Base-by-base conservation (phyloP, 139 green algal genomes). In the Penium margaritaceum region DNA sequence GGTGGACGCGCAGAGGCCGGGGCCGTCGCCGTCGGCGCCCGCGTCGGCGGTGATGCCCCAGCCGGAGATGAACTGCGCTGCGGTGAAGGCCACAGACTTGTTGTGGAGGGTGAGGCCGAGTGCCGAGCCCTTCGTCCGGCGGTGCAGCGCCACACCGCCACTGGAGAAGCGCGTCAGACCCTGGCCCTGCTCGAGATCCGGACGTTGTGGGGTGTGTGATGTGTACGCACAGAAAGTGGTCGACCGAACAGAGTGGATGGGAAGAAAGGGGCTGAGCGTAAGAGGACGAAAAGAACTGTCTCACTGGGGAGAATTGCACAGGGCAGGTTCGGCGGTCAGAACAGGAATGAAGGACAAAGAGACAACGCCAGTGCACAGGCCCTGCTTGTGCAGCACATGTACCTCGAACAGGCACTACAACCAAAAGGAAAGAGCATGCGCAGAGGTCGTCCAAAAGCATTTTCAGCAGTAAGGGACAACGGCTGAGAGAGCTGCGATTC, bases 81-180 rank as follows among this genome's bases (percentile, higher is more conserved):
- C 19, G 0, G 70, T 75, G 54, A 77, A 39, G 6, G 70, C 38
- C 19, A 61, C 70, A 12, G 19, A 29, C 61, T 27, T 63, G 19
- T 34, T 24, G 3, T 34, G 37, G 24, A 77, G 60, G 46, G 70
- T 60, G 21, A 71, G 4, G 55, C 70, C 60, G 37, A 55, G 21
- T 9, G 70, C 70, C n/a, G 70, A 37, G 21, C 70, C 70, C 70
- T 71, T 51, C 34, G 33, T 24, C 19, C 61, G 17, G 19, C 36
- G 39, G 33, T 74, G 70, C 32, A 77, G 57, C 19, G 70, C 61
- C 7, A 70, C 27, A n/a, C 70, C 70, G 5, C 76, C 64, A 2
- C 32, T 57, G 2, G 54, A 24, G 61, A 71, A 75, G 19, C 60
- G 57, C n/a, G 70, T 77, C 61, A 77, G 55, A 15, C 55, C 70